Percentiles rank a stretch among this genome's conserved stretches.
phyloP scores from a whole-genome alignment of 1,139 yeast genomes.

The Suhomyces chickasaworum region DNA sequence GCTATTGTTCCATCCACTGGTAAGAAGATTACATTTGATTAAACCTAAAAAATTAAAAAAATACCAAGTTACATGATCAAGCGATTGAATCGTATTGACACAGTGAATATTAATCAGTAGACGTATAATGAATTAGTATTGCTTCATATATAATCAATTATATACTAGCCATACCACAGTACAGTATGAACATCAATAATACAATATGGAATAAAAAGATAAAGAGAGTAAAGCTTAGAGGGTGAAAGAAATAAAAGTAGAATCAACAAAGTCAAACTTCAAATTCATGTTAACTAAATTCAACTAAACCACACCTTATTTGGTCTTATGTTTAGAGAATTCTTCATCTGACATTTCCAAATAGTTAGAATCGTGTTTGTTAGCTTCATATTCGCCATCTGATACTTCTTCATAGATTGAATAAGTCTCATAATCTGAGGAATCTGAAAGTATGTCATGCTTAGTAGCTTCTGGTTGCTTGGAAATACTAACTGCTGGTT shows the following conservation, averaged over 20 bases:
- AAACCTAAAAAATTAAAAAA: slow-evolving; percentile 8
- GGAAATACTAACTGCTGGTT: slow-evolving; percentile 13
- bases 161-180: neutral
- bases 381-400: slow-evolving; percentile 46
- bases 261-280: no score
- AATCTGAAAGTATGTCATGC: slow-evolving; percentile 14
- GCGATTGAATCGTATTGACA: neutral
- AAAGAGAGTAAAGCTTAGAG: neutral
- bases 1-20: slow-evolving; percentile 92
- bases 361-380: slow-evolving; percentile 52
- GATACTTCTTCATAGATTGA: slow-evolving; percentile 56
- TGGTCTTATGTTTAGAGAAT: slow-evolving; percentile 21
- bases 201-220: slow-evolving; percentile 8
- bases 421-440: slow-evolving; percentile 31
- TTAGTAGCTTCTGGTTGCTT: slow-evolving; percentile 15
- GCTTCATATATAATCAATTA: slow-evolving; percentile 2
- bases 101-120: neutral
- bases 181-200: slow-evolving; percentile 7
- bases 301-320: neutral
- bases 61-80: neutral
- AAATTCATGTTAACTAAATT: neutral
- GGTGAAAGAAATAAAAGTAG: neutral
- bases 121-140: neutral
- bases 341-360: slow-evolving; percentile 46
- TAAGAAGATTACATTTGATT: slow-evolving; percentile 73